phyloP scores from a whole-genome alignment of 2,329 filamentous ascomycete genomes.

The Fusarium sp. region DNA sequence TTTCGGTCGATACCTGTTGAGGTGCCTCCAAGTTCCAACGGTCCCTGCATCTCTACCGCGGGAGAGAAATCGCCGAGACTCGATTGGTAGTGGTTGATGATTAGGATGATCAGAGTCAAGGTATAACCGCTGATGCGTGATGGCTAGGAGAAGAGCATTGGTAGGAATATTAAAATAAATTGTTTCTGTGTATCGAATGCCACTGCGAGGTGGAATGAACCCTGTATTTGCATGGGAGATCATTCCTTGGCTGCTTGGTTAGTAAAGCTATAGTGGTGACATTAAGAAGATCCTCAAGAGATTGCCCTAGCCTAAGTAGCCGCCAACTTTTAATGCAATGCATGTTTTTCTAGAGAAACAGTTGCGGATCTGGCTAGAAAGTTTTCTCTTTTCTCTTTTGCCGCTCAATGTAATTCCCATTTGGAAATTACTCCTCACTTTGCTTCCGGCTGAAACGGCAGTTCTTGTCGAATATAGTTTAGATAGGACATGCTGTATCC shows the following conservation, averaged over 20 bases:
- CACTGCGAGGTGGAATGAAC: background rate
- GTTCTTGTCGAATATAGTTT: constrained; percentile 11
- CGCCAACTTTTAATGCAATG: background rate
- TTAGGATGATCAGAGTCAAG: background rate
- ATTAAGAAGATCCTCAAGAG: background rate
- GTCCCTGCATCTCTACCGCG: constrained; percentile 17
- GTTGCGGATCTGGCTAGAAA: background rate
- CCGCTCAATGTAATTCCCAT: background rate
- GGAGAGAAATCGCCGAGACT: background rate
- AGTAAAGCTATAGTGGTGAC: background rate
- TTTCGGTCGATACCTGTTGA: constrained; percentile 5
- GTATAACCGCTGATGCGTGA: background rate
- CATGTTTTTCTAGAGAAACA: background rate
- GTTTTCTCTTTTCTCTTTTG: background rate
- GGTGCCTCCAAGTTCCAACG: constrained; percentile 1
- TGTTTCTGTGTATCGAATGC: background rate
- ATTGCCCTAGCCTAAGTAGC: background rate
- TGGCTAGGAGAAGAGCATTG: background rate
- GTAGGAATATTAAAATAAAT: background rate
- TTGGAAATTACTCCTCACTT: constrained; percentile 12
- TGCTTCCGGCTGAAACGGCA: constrained; percentile 26
- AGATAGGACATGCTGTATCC: constrained; percentile 11
- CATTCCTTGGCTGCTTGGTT: background rate
- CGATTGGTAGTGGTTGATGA: background rate
- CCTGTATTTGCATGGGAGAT: background rate